Conservation (phyloP, 208 protist genomes). For the Leishmania lainsoni region DNA sequence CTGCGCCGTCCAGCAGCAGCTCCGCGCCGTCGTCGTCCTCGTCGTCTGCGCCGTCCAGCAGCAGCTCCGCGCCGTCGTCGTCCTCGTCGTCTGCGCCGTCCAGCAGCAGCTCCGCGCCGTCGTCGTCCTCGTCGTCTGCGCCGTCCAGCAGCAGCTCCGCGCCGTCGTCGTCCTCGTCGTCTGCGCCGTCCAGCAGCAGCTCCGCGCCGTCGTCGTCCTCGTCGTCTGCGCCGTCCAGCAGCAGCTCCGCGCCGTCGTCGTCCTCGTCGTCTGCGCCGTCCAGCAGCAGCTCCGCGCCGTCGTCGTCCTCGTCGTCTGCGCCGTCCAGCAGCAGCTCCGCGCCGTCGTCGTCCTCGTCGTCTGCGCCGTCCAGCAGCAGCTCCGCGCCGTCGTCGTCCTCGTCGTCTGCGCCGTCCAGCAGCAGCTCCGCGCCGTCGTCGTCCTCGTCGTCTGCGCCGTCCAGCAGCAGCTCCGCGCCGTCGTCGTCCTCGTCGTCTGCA, state of each 20-base stretch:
- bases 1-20: not conserved
- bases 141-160: no score
- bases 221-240: not conserved
- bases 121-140: no score
- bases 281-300: not conserved
- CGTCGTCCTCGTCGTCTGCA: no score
- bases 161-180: no score
- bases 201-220: no score
- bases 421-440: not conserved
- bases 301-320: not conserved
- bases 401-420: not conserved
- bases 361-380: not conserved
- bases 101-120: no score
- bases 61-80: not conserved
- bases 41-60: not conserved
- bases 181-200: no score
- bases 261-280: not conserved
- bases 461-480: not conserved
- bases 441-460: not conserved
- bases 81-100: not conserved
- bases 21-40: not conserved
- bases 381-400: no score
- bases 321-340: not conserved
- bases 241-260: not conserved
- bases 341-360: not conserved